These are phyloP conservation scores for Rhodotorula sp. DNA, from an alignment of 1,284 basidiomycete species.

Conservation along the genomic window DNA sequence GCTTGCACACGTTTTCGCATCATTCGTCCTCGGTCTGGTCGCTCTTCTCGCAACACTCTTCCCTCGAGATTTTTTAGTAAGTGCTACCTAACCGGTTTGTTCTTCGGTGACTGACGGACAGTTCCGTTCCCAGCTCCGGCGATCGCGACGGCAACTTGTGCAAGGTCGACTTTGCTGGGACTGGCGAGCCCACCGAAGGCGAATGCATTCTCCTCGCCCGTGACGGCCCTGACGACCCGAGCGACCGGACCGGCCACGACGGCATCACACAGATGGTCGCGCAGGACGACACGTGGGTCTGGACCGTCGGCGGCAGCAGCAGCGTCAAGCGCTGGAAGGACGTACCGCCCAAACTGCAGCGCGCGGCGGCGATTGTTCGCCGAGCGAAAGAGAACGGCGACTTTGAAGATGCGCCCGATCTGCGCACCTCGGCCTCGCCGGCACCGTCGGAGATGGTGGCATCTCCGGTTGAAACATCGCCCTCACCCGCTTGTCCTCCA, in stretches of 20 bases:
- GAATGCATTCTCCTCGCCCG: constrained; percentile 83
- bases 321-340: constrained; percentile 78
- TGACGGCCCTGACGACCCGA: constrained; percentile 57
- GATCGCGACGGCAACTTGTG: constrained; percentile 87
- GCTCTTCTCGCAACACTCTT: constrained; percentile 79
- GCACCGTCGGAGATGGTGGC: background rate
- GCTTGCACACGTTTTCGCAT: constrained; percentile 93
- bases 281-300: constrained; percentile 81
- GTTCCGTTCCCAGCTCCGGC: constrained; percentile 93
- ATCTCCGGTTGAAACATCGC: constrained; percentile 1
- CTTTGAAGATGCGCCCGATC: background rate
- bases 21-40: constrained; percentile 91
- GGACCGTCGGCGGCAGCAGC: constrained; percentile 84
- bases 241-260: constrained; percentile 23
- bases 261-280: constrained; percentile 83
- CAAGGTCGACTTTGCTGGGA: constrained; percentile 82
- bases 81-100: background rate
- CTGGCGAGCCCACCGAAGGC: constrained; percentile 71
- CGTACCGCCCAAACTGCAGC: constrained; percentile 47
- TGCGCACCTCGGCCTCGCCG: constrained; percentile 8
- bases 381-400: constrained; percentile 12
- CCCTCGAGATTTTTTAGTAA: constrained; percentile 83
- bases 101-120: constrained; percentile 88
- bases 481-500: constrained; percentile 3
- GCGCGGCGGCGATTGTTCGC: constrained; percentile 7